Percentiles rank a stretch among this genome's conserved stretches.
Conservation (phyloP, 2,329 filamentous ascomycete species). For the Colletotrichum graminicola region DNA sequence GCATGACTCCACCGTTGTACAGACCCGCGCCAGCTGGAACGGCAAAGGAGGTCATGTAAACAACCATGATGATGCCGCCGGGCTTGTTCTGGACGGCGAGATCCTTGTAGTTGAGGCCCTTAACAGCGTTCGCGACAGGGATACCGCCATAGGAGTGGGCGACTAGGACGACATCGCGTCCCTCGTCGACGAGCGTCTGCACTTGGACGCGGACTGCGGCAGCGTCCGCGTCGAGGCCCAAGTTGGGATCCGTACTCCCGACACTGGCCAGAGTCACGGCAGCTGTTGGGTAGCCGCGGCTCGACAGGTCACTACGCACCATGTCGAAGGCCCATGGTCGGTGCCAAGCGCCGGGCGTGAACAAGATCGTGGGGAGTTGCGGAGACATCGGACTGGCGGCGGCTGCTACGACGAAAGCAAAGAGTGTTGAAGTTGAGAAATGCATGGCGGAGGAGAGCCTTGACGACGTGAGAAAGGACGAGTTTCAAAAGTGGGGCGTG, state of each 20-base stretch:
- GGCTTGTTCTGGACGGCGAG: constrained; percentile 47
- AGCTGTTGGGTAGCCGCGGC: constrained; percentile 49
- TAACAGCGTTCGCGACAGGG: constrained; percentile 53
- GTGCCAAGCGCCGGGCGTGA: constrained; percentile 56
- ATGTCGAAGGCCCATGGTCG: constrained; percentile 47
- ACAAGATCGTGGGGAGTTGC: constrained; percentile 47
- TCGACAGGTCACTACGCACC: constrained; percentile 48
- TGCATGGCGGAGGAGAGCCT: background rate
- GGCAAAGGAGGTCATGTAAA: constrained; percentile 52
- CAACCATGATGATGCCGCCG: constrained; percentile 54
- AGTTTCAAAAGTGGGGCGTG: too few species aligned
- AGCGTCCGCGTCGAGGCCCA: constrained; percentile 49
- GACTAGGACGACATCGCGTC: constrained; percentile 56
- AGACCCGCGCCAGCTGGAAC: constrained; percentile 45
- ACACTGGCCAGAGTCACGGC: constrained; percentile 50
- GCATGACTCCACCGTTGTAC: constrained; percentile 41
- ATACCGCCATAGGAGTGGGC: constrained; percentile 59
- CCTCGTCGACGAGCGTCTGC: constrained; percentile 47
- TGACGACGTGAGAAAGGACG: background rate
- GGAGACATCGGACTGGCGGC: background rate
- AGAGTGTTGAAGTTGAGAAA: background rate
- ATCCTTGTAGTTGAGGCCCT: constrained; percentile 51
- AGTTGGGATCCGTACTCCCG: constrained; percentile 46
- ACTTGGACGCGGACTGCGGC: constrained; percentile 47
- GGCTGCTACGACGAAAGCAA: background rate